Conservation (phyloP, 73 alveolate species). For the Paramecium tetraurelia region DNA sequence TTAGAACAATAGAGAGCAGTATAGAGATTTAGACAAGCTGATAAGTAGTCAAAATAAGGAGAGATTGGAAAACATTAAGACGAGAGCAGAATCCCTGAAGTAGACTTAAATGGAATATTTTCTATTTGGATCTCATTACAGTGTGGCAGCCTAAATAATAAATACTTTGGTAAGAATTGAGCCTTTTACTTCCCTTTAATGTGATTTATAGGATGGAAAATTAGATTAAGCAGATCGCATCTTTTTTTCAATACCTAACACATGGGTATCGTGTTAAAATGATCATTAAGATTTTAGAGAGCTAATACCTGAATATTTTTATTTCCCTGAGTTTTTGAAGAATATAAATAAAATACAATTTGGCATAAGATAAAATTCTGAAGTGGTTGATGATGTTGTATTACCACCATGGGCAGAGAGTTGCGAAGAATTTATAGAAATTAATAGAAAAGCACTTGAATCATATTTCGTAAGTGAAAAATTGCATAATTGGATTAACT, state of each 20-base stretch:
- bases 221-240: conserved; percentile 85
- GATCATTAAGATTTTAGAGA: conserved; percentile 88
- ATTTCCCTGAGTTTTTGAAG: conserved; percentile 72
- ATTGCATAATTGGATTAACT: conserved; percentile 81
- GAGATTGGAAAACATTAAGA: conserved; percentile 63
- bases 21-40: conserved; percentile 76
- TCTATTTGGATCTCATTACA: conserved; percentile 76
- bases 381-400: conserved; percentile 67
- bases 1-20: conserved; percentile 64
- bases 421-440: conserved; percentile 67
- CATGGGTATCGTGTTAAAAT: conserved; percentile 65
- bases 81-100: background rate
- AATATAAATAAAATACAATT: conserved; percentile 68
- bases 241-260: conserved; percentile 66
- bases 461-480: conserved; percentile 67
- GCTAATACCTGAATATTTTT: conserved; percentile 90
- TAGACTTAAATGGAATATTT: background rate
- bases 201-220: conserved; percentile 72
- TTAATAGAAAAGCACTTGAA: conserved; percentile 73
- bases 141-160: conserved; percentile 68
- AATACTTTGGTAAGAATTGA: conserved; percentile 74
- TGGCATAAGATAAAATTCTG: conserved; percentile 67
- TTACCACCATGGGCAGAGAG: conserved; percentile 76
- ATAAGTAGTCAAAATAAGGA: conserved; percentile 80
- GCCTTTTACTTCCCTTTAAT: conserved; percentile 75